Base-by-base conservation (phyloP, 106 monocot species). In the Hemerocallis citrina region DNA sequence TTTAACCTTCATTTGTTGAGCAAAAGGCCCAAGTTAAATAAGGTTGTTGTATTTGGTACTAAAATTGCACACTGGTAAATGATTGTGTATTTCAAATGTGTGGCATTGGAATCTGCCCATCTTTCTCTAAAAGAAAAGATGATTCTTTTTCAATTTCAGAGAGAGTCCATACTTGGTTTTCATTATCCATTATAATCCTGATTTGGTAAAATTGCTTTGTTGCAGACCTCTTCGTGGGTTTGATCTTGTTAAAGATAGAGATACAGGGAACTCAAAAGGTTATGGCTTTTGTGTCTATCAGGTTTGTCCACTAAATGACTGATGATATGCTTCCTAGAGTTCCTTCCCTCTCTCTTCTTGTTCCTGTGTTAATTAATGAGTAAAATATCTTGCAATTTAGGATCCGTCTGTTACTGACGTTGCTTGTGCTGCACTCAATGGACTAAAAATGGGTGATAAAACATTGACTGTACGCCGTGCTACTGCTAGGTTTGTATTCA, bases 261-360 rank as follows among this genome's bases (percentile, higher is more conserved):
- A 74, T 15, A 61, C 74, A 20, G 74, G 74, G 10, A 74, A 74
- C 44, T 68, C 74, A 15, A 74, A 74, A 62, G 74, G 67, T 51
- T 74, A 74, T 68, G 74, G 67, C 11, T 74, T 74, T 41, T 74
- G 74, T 62, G 74, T 68, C 22, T 66, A 74, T 58, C 74, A 66
- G 66, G 74, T 67, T n/a, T n/a, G n/a, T n/a, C n/a, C n/a, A n/a
- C 24, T 23, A 25, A 42, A 12, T 24, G 23, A 23, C 33, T 24
- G 46, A 34, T 69, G 58, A 49, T 40, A 7, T 29, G 32, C 34
- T 30, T 61, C 41, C 14, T 62, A n/a, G n/a, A n/a, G n/a, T n/a
- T n/a, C n/a, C n/a, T 13, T 23, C 16, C 43, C 6, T 40, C 10
- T 31, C 14, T 32, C 45, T 32, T 31, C 1, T 62, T 50, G n/a